A percentile compares a stretch with the other conserved stretches of the same genome.
phyloP scores from a whole-genome alignment of 208 protist species.

The Tritrichomonas foetus region DNA sequence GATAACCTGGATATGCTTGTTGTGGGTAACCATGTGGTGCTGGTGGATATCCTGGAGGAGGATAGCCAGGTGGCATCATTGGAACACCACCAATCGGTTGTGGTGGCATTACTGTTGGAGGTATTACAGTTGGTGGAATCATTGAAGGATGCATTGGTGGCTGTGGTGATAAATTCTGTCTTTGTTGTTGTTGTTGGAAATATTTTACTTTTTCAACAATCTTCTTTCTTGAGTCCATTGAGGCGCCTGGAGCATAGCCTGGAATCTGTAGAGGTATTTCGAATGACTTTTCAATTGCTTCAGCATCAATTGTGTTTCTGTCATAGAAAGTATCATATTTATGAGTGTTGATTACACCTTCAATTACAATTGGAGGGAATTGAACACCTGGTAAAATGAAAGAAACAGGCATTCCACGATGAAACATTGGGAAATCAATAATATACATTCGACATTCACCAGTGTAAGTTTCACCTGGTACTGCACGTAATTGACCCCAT shows the following conservation, averaged over 20 bases:
- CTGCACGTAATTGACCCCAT: neutral
- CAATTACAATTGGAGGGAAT: neutral
- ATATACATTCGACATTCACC: neutral
- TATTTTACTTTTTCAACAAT: neutral
- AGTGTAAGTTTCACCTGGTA: neutral
- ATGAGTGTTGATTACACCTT: neutral
- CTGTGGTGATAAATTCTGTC: neutral
- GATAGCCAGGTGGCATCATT: too few relatives aligned
- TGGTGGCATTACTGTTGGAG: too few relatives aligned
- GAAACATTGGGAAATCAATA: neutral
- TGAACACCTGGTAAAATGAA: neutral
- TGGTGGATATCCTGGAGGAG: too few relatives aligned
- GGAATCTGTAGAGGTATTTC: slow-evolving; percentile 33
- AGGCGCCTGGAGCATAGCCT: neutral
- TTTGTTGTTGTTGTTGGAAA: neutral
- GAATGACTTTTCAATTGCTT: neutral
- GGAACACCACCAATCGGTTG: too few relatives aligned
- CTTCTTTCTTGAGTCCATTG: neutral
- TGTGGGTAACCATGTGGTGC: too few relatives aligned
- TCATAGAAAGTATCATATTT: neutral
- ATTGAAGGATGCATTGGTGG: neutral
- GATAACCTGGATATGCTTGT: too few relatives aligned
- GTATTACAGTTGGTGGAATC: too few relatives aligned
- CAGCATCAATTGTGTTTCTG: neutral
- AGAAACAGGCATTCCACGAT: neutral